Evolutionary conservation across 2,329 filamentous ascomycete species (phyloP), one percentile per base, ranked within the genome.

Genomic region (Rhinocladiella similis): DNA sequence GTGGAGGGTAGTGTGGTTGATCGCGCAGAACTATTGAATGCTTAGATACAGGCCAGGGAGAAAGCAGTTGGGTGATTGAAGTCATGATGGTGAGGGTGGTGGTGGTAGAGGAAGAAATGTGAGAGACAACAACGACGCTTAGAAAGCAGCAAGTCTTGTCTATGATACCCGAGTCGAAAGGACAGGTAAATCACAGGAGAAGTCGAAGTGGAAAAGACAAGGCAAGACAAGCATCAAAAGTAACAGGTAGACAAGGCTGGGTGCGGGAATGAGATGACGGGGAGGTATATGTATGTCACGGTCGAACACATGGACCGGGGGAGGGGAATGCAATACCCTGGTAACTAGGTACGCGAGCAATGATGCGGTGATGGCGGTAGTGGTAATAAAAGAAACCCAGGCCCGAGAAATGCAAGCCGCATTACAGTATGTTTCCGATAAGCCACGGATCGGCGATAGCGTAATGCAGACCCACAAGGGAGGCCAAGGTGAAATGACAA

Each of bases 21-120:
- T 65, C 62, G 55, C 60, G 60, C 43, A 66, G 53, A 27, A 66
- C 63, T 66, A 66, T 62, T 50, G 63, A 61, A 56, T 64, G 56
- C 46, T 62, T 62, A 63, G 63, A 61, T 47, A 64, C 59, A 43
- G 63, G 63, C 62, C 60, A 64, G 46, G 63, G 63, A 29, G 63
- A 66, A 22, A 66, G 53, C 42, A 66, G 45, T 47, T 66, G 63
- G 59, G 62, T 66, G 47, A 66, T 66, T 20, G 63, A 66, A 48
- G 63, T 66, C 63, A 66, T 66, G 60, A 29, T 59, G 59, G 41
- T 50, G 50, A 25, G 36, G 47, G 33, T 33, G 19, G 41, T 51
- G 46, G 39, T 57, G 52, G 49, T 27, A 29, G 27, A 36, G 27
- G 10, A 9, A 4, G 10, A 33, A 9, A 9, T 33, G 29, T 33